Base-by-base conservation (phyloP, 352 stramenopile genomes). In the Lagenidium giganteum region DNA sequence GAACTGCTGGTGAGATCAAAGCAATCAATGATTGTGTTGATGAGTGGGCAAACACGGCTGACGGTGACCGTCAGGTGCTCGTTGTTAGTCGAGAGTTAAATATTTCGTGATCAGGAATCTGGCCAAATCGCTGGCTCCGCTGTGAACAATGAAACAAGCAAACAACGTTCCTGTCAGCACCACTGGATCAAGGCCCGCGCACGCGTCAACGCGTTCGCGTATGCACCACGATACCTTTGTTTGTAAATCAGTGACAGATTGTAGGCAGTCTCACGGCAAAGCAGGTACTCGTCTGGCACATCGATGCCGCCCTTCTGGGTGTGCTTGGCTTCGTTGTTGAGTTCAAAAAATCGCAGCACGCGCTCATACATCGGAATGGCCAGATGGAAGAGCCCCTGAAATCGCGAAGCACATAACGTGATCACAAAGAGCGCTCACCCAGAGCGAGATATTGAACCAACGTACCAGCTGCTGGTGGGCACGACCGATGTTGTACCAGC, bases 241-340 rank as follows among this genome's bases (percentile, higher is more conserved):
- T 86, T 83, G 60, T 94, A 94, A 25, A 94, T 92, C 22, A 94
- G 65, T 13, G 79, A 89, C 27, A 94, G 58, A 31, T 94, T 94
- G 61, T 92, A 92, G n/a, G 82, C 82, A 7, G 82, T 88, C 54
- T 94, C 82, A 17, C 75, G 67, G 42, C 72, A 91, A 12, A 94
- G 63, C 34, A 76, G 60, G 37, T 89, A 92, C 54, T 90, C 72
- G 2, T 50, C 44, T 1, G 75, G 72, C 16, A 88, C 58, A 8
- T 84, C 55, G 3, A 50, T 59, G 7, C 67, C 37, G 16, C 79
- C 57, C 18, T 67, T 51, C 16, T 83, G 71, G n/a, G n/a, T n/a
- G n/a, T n/a, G n/a, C n/a, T n/a, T n/a, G n/a, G n/a, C n/a, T n/a
- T n/a, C n/a, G n/a, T n/a, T n/a, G 40, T 63, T 65, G 17, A 71